Evolutionary conservation across 106 monocot species (phyloP).

Genomic region (Platanthera guangdongensis): DNA sequence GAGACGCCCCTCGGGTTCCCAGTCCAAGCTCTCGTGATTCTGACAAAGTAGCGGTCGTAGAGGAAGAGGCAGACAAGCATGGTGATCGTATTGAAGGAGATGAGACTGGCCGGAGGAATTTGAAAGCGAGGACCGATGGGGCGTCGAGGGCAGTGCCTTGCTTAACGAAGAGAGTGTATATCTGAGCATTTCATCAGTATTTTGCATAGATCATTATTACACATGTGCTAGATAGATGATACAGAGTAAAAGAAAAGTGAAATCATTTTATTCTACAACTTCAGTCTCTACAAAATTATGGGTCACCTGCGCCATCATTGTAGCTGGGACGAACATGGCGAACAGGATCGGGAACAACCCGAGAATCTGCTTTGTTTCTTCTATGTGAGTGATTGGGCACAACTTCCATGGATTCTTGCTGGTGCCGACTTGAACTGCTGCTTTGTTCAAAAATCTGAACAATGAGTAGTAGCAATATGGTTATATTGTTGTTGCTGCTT

Average conservation of each 20-base stretch:
- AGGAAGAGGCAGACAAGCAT: slow-evolving; percentile 11
- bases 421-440: slow-evolving; percentile 28
- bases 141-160: slow-evolving; percentile 53
- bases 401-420: slow-evolving; percentile 20
- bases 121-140: slow-evolving; percentile 33
- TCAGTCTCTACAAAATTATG: background rate
- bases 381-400: slow-evolving; percentile 45
- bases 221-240: too few species aligned
- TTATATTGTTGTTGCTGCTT: too few species aligned
- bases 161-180: slow-evolving; percentile 51
- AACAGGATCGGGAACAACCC: slow-evolving; percentile 40
- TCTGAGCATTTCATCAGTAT: slow-evolving; percentile 10
- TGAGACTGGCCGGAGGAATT: slow-evolving; percentile 32
- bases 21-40: background rate
- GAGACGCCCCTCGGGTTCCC: slow-evolving; percentile 14
- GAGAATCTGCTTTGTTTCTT: slow-evolving; percentile 66
- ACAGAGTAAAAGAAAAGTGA: too few species aligned
- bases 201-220: too few species aligned
- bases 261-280: too few species aligned
- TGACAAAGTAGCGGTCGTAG: slow-evolving; percentile 15
- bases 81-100: slow-evolving; percentile 12
- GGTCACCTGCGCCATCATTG: slow-evolving; percentile 16
- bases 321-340: slow-evolving; percentile 33
- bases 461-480: too few species aligned
- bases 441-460: slow-evolving; percentile 46